Percentiles rank a stretch among this genome's conserved stretches.
phyloP scores from a whole-genome alignment of 495 filamentous ascomycete genomes.

The Elaphomyces granulatus region DNA sequence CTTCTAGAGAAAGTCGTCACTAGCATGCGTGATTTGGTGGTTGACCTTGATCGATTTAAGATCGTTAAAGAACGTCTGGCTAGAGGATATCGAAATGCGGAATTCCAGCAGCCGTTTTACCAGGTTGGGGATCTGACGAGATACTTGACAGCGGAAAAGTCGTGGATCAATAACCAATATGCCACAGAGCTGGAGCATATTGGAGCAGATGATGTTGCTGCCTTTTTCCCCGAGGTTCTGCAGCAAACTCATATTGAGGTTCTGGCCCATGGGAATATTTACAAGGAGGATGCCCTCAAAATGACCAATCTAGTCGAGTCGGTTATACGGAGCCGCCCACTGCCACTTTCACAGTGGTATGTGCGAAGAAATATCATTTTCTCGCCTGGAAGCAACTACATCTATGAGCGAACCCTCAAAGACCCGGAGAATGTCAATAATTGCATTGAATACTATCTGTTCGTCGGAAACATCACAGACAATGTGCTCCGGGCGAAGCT shows the following conservation, averaged over 20 bases:
- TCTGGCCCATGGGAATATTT: slow-evolving; percentile 81
- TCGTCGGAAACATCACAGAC: slow-evolving; percentile 59
- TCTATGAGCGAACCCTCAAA: slow-evolving; percentile 64
- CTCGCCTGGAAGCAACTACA: slow-evolving; percentile 64
- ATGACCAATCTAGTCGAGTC: slow-evolving; percentile 71
- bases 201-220: slow-evolving; percentile 55
- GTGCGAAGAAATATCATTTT: slow-evolving; percentile 63
- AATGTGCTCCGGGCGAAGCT: slow-evolving; percentile 55
- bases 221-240: slow-evolving; percentile 69
- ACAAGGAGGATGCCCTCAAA: slow-evolving; percentile 86
- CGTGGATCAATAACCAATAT: slow-evolving; percentile 70
- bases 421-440: slow-evolving; percentile 93
- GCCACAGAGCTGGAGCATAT: slow-evolving; percentile 61
- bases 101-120: slow-evolving; percentile 74
- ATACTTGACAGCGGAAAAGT: slow-evolving; percentile 62
- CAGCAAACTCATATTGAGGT: slow-evolving; percentile 78
- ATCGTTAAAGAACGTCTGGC: slow-evolving; percentile 79
- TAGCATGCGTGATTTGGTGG: slow-evolving; percentile 71
- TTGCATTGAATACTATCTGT: slow-evolving; percentile 85
- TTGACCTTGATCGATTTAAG: slow-evolving; percentile 73
- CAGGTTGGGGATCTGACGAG: slow-evolving; percentile 77
- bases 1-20: slow-evolving; percentile 81
- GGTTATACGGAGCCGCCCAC: slow-evolving; percentile 56
- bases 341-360: slow-evolving; percentile 70
- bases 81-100: slow-evolving; percentile 68